These are phyloP conservation scores for Oryza brachyantha DNA, from an alignment of 176 grass and related monocot genomes.

Conservation along the genomic window DNA sequence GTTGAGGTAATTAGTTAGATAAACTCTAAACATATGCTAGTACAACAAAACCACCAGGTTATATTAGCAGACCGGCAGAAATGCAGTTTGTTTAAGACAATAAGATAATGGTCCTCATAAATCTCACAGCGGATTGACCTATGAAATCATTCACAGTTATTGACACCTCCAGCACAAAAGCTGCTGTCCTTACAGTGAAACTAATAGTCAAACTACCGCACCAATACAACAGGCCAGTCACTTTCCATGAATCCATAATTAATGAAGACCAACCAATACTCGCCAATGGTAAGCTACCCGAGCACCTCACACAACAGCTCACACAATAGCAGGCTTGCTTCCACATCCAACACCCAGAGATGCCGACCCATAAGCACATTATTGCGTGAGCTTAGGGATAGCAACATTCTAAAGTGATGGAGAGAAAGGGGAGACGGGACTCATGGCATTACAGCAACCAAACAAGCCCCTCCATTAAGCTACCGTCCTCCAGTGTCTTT, in stretches of 20 bases:
- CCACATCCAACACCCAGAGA: constrained; percentile 30
- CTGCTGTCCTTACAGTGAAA: constrained; percentile 9
- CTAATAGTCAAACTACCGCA: constrained; percentile 25
- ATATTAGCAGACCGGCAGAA: neutral
- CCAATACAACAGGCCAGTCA: constrained; percentile 16
- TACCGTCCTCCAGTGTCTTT: constrained; percentile 38
- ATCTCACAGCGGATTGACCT: constrained; percentile 12
- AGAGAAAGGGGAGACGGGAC: neutral
- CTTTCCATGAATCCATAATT: constrained; percentile 26
- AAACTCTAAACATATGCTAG: neutral
- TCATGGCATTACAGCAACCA: constrained; percentile 15
- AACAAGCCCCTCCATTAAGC: constrained; percentile 19
- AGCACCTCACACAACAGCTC: neutral
- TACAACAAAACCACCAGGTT: neutral
- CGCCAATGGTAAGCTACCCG: constrained; percentile 2
- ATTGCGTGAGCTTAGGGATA: neutral
- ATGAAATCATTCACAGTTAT: constrained; percentile 9
- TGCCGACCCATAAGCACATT: constrained; percentile 36
- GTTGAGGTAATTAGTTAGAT: neutral
- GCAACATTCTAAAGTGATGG: constrained; percentile 18
- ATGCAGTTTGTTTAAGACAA: constrained; percentile 19
- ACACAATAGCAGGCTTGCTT: constrained; percentile 5
- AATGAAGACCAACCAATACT: constrained; percentile 19
- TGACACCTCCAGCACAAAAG: constrained; percentile 20
- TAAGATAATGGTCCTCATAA: neutral